Evolutionary conservation across 768 basidiomycete genomes (phyloP).

Genomic region (Lactarius deliciosus): DNA sequence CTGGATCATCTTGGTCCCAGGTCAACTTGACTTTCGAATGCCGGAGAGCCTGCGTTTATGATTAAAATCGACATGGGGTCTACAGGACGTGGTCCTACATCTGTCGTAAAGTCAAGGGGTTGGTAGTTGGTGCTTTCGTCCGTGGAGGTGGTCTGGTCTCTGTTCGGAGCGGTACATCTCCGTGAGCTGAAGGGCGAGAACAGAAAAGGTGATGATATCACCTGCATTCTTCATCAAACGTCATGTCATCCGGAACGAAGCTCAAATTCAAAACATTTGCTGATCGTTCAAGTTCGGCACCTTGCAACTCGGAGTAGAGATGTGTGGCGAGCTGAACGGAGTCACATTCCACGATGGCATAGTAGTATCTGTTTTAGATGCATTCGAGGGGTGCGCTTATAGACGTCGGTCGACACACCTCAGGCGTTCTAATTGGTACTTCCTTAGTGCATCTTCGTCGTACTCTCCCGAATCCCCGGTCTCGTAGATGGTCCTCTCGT

Average conservation of each 20-base stretch:
- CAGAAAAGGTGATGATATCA: conserved; percentile 35
- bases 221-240: conserved; percentile 76
- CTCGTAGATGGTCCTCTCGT: conserved; percentile 64
- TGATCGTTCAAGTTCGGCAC: conserved; percentile 93
- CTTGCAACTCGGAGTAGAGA: conserved; percentile 84
- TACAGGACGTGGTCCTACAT: conserved; percentile 53
- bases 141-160: conserved; percentile 77
- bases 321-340: conserved; percentile 71
- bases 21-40: conserved; percentile 98
- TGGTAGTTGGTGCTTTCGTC: conserved; percentile 61
- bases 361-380: conserved; percentile 71
- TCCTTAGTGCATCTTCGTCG: conserved; percentile 82
- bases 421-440: conserved; percentile 90
- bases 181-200: conserved; percentile 3
- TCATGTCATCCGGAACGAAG: conserved; percentile 88
- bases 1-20: conserved; percentile 97
- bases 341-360: conserved; percentile 91
- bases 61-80: not conserved
- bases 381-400: conserved; percentile 10
- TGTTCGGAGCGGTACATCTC: conserved; percentile 35
- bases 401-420: conserved; percentile 51
- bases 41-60: conserved; percentile 80
- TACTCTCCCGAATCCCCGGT: conserved; percentile 73
- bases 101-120: conserved; percentile 87
- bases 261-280: conserved; percentile 96